phyloP scores from a whole-genome alignment of 2,329 filamentous ascomycete genomes.

The Nothophoma quercina region DNA sequence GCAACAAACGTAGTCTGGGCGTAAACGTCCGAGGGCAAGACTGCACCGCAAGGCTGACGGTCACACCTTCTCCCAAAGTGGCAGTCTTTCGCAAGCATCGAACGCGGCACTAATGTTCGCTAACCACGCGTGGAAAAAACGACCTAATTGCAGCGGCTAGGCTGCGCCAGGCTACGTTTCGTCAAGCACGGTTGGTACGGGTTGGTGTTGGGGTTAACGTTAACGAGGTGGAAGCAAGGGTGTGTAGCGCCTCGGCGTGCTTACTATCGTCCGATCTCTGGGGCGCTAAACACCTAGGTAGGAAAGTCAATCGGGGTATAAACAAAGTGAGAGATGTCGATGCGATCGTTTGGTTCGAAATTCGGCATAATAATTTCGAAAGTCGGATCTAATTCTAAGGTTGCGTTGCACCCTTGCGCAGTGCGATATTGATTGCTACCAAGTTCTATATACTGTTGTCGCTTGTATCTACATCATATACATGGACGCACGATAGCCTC shows the following conservation, averaged over 20 bases:
- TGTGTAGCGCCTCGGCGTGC: slow-evolving; percentile 14
- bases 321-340: no score
- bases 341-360: no score
- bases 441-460: not conserved
- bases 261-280: slow-evolving; percentile 6
- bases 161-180: slow-evolving; percentile 14
- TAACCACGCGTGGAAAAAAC: slow-evolving; percentile 14
- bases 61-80: not conserved
- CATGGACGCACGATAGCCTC: not conserved
- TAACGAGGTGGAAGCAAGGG: slow-evolving; percentile 13
- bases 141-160: slow-evolving; percentile 14
- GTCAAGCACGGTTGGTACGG: not conserved
- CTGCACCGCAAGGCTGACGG: no score
- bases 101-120: slow-evolving; percentile 20
- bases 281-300: slow-evolving; percentile 1
- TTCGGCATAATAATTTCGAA: no score
- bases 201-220: slow-evolving; percentile 8
- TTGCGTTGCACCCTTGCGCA: not conserved
- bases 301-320: no score
- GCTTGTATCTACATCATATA: not conserved
- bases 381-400: not conserved
- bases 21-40: not conserved
- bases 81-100: slow-evolving; percentile 7
- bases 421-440: not conserved
- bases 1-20: no score